A percentile compares a stretch with the other conserved stretches of the same genome.
Conservation (phyloP, 2,329 filamentous ascomycete species). For the Hypocrella siamensis region DNA sequence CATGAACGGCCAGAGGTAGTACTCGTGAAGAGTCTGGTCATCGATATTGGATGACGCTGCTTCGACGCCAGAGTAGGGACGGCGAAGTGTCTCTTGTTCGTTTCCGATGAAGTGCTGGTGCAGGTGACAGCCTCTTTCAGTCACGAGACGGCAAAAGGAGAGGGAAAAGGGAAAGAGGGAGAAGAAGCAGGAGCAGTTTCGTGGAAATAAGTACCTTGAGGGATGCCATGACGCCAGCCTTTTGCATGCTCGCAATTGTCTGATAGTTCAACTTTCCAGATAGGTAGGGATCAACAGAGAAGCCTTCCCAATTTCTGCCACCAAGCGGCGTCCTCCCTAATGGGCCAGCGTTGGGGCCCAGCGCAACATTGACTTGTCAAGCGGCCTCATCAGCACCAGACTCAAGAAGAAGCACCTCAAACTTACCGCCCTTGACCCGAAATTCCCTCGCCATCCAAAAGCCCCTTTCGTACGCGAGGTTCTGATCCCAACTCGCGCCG, state of each 20-base stretch:
- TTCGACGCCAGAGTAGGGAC: constrained; percentile 25
- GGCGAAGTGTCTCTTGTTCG: constrained; percentile 40
- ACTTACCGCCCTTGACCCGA: constrained; percentile 38
- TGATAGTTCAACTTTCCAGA: constrained; percentile 57
- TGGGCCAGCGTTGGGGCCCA: constrained; percentile 57
- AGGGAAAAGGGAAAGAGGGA: background rate
- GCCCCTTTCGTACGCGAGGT: constrained; percentile 33
- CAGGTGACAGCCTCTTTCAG: background rate
- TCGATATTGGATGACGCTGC: constrained; percentile 47
- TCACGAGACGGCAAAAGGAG: background rate
- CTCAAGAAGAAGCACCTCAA: background rate
- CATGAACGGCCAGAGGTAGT: constrained; percentile 51
- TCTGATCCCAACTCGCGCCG: constrained; percentile 36
- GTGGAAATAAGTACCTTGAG: constrained; percentile 31
- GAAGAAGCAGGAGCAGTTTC: background rate
- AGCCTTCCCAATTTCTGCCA: constrained; percentile 63
- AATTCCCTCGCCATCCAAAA: constrained; percentile 41
- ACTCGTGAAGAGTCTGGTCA: constrained; percentile 48
- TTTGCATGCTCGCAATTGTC: constrained; percentile 61
- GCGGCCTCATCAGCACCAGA: background rate
- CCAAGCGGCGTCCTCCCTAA: constrained; percentile 55
- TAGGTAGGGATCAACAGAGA: constrained; percentile 54
- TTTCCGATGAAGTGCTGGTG: constrained; percentile 40
- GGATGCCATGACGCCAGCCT: constrained; percentile 64
- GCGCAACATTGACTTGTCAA: constrained; percentile 42